Percentiles rank a stretch among this genome's conserved stretches.
These are phyloP conservation scores for Teunomyces cretensis DNA, from an alignment of 805 yeast genomes.

Conservation along the genomic window DNA sequence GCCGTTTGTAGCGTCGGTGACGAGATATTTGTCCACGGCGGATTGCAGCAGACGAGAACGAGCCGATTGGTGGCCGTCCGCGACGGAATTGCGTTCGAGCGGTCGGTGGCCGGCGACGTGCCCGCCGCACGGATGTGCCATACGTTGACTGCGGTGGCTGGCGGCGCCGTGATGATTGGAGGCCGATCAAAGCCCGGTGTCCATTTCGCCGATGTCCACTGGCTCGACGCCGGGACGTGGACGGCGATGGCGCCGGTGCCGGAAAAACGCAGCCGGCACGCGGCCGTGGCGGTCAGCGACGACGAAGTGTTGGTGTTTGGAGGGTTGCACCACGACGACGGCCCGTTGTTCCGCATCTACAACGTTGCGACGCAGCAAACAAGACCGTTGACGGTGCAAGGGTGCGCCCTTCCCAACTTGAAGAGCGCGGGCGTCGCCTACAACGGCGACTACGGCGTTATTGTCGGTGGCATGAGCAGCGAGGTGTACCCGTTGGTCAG, in stretches of 20 bases:
- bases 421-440: slow-evolving; percentile 37
- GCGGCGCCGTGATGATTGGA: slow-evolving; percentile 43
- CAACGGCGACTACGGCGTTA: slow-evolving; percentile 34
- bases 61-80: slow-evolving; percentile 3
- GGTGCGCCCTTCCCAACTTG: slow-evolving; percentile 22
- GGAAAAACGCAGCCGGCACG: slow-evolving; percentile 51
- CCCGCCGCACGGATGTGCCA: slow-evolving; percentile 59
- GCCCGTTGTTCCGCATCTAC: slow-evolving; percentile 18
- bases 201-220: slow-evolving; percentile 34
- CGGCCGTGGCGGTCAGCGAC: slow-evolving; percentile 27
- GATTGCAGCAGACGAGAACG: slow-evolving; percentile 33
- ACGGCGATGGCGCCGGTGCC: slow-evolving; percentile 36
- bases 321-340: slow-evolving; percentile 30
- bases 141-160: slow-evolving; percentile 36
- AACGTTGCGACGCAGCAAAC: slow-evolving; percentile 11
- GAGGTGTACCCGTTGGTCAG: slow-evolving; percentile 29
- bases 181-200: slow-evolving; percentile 66
- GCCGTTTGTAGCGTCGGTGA: slow-evolving; percentile 28
- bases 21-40: slow-evolving; percentile 38
- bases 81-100: neutral
- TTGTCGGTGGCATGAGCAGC: slow-evolving; percentile 49
- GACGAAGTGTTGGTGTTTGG: slow-evolving; percentile 48
- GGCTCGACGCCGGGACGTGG: slow-evolving; percentile 38
- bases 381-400: slow-evolving; percentile 18
- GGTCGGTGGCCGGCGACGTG: slow-evolving; percentile 2